Conservation (phyloP, 495 filamentous ascomycete species). For the Patellaria atrata region DNA sequence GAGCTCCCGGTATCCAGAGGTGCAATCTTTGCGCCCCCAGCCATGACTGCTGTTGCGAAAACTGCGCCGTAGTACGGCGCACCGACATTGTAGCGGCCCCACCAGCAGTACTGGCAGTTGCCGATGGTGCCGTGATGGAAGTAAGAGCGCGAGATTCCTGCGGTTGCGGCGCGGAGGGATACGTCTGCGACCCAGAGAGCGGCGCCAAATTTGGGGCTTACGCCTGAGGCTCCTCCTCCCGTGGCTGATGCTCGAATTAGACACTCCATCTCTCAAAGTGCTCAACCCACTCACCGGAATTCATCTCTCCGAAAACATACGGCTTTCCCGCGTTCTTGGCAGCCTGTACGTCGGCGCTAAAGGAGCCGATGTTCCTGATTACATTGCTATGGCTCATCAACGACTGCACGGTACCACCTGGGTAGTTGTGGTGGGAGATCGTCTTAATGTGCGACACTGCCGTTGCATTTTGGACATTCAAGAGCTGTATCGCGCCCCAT, state of each 20-base stretch:
- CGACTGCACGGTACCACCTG: slow-evolving; percentile 34
- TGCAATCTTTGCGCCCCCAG: slow-evolving; percentile 35
- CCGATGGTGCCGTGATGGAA: slow-evolving; percentile 51
- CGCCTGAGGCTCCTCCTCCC: slow-evolving; percentile 21
- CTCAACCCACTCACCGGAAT: slow-evolving; percentile 39
- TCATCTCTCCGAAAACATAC: slow-evolving; percentile 46
- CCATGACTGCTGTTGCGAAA: slow-evolving; percentile 38
- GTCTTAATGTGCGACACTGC: slow-evolving; percentile 36
- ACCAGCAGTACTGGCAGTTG: slow-evolving; percentile 48
- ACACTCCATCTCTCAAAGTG: too few relatives aligned
- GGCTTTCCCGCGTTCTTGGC: too few relatives aligned
- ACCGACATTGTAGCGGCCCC: slow-evolving; percentile 40
- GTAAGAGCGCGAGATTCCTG: slow-evolving; percentile 30
- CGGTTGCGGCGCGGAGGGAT: slow-evolving; percentile 35
- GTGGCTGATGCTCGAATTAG: not conserved
- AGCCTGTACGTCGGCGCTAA: slow-evolving; percentile 37
- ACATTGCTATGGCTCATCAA: slow-evolving; percentile 41
- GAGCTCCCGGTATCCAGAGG: slow-evolving; percentile 35
- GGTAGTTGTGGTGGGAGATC: slow-evolving; percentile 48
- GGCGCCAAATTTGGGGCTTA: slow-evolving; percentile 44
- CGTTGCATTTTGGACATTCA: slow-evolving; percentile 36
- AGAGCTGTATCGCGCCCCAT: slow-evolving; percentile 31
- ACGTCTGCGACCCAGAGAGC: slow-evolving; percentile 49
- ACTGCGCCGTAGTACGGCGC: slow-evolving; percentile 46
- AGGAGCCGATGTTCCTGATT: slow-evolving; percentile 32